Base-by-base conservation (phyloP, 2,329 filamentous ascomycete species). In the Claviceps maximensis region DNA sequence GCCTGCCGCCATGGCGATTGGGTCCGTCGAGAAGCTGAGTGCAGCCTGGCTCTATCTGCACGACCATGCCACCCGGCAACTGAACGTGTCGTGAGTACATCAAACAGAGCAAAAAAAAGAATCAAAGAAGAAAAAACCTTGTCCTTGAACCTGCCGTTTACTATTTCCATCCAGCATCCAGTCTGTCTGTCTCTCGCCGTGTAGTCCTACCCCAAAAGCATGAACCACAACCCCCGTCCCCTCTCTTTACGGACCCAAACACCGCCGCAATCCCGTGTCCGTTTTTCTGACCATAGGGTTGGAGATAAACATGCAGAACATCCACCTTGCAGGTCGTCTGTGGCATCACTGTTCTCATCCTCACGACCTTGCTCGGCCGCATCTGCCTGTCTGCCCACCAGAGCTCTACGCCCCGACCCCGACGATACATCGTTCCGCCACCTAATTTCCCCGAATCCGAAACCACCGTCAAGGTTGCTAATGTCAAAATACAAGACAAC, bases 401-500 rank as follows among this genome's bases (percentile, higher is more conserved):
- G 23, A 59, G 61, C 46, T 64, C 68, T 53, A 63, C 66, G 13
- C 56, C 60, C 42, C 69, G 71, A 52, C 70, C 77, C 9, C 76
- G 80, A 44, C 71, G 71, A 36, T 89, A 86, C 69, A 69, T 67
- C 47, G 76, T 89, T 31, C 74, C 79, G 5, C 61, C 76, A 44
- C 84, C 86, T n/a, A 78, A 80, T 65, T 68, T 78, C 57, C 79
- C 81, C 51, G 53, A 29, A 10, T 71, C 75, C 65, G 74, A 78
- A 53, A 73, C 76, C 49, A 73, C 79, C 36, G 72, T 89, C 38
- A 74, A 82, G 15, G 65, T 76, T 38, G 76, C 84, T 1, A 74
- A 73, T 19, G 73, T 89, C 64, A 86, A 83, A 69, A 75, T 79
- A n/a, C 65, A 79, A 1, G 82, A 81, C 17, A 82, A 81, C 41